Percentiles rank a stretch among this genome's conserved stretches.
phyloP scores from a whole-genome alignment of 139 green algal genomes.

The Coelastrella sp. region DNA sequence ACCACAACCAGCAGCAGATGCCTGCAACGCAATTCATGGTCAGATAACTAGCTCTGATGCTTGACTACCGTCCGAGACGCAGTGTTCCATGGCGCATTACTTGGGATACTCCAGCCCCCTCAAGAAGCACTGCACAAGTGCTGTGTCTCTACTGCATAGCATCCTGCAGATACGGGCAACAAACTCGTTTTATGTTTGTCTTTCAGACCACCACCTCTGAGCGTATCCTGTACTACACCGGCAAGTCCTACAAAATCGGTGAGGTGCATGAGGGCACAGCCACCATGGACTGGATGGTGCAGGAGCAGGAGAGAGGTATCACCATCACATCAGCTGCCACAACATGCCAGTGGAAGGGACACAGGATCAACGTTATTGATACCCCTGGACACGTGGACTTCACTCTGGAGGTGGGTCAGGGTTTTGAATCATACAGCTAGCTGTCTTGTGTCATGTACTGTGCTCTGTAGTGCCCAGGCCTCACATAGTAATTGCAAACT shows the following conservation, averaged over 20 bases:
- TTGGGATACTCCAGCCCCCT: too few relatives aligned
- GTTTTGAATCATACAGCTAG: too few relatives aligned
- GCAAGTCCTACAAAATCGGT: slow-evolving; percentile 99
- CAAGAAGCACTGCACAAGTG: too few relatives aligned
- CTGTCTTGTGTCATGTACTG: too few relatives aligned
- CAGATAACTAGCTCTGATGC: too few relatives aligned
- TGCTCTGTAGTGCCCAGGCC: too few relatives aligned
- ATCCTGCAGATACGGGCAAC: background rate
- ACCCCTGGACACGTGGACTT: slow-evolving; percentile 99
- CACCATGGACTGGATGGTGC: slow-evolving; percentile 98
- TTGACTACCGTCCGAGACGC: too few relatives aligned
- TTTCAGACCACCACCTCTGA: slow-evolving; percentile 98
- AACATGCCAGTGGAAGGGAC: slow-evolving; percentile 96
- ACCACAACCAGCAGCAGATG: too few relatives aligned
- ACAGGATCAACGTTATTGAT: slow-evolving; percentile 99
- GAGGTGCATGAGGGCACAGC: slow-evolving; percentile 99
- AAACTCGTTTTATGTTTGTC: background rate
- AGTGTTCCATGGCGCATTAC: too few relatives aligned
- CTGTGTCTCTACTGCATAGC: background rate
- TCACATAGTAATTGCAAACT: too few relatives aligned
- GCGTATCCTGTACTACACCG: slow-evolving; percentile 99
- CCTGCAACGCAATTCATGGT: too few relatives aligned
- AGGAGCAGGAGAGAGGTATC: slow-evolving; percentile 97
- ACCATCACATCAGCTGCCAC: slow-evolving; percentile 99
- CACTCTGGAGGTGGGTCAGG: slow-evolving; percentile 88